Percentiles rank a stretch among this genome's conserved stretches.
Evolutionary conservation across 1,284 basidiomycete genomes (phyloP).

Genomic region (Megacollybia platyphylla): DNA sequence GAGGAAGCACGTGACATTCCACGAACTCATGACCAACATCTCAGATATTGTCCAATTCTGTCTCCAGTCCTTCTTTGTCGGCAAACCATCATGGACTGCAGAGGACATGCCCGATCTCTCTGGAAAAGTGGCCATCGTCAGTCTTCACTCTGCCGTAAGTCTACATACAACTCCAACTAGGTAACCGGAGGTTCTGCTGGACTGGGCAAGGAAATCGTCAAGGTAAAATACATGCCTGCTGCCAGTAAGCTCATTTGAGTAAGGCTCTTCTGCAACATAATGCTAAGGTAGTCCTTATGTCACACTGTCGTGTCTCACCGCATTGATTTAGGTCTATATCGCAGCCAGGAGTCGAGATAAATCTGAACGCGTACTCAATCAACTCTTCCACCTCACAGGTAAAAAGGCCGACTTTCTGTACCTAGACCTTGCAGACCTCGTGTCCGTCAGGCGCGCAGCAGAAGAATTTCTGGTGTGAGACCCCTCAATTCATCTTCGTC

Average conservation of each 20-base stretch:
- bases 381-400: constrained; percentile 19
- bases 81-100: neutral
- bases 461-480: constrained; percentile 26
- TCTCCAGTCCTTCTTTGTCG: neutral
- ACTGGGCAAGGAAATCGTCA: constrained; percentile 3
- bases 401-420: constrained; percentile 34
- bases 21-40: neutral
- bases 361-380: constrained; percentile 27
- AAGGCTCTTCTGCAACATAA: constrained; percentile 20
- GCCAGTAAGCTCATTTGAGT: neutral
- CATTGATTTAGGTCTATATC: constrained; percentile 20
- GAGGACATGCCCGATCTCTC: constrained; percentile 5
- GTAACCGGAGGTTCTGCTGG: constrained; percentile 3
- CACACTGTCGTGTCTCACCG: no score
- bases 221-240: neutral
- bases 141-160: no score
- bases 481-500: neutral
- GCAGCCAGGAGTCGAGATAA: constrained; percentile 28
- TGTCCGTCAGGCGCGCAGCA: constrained; percentile 30
- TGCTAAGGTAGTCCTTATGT: constrained; percentile 24
- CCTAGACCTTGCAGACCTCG: constrained; percentile 43
- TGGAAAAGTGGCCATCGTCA: constrained; percentile 4
- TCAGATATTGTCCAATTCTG: neutral
- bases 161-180: no score
- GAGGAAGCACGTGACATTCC: no score